These are phyloP conservation scores for Globisporangium iwayamae DNA, from an alignment of 352 stramenopile genomes.

Conservation along the genomic window DNA sequence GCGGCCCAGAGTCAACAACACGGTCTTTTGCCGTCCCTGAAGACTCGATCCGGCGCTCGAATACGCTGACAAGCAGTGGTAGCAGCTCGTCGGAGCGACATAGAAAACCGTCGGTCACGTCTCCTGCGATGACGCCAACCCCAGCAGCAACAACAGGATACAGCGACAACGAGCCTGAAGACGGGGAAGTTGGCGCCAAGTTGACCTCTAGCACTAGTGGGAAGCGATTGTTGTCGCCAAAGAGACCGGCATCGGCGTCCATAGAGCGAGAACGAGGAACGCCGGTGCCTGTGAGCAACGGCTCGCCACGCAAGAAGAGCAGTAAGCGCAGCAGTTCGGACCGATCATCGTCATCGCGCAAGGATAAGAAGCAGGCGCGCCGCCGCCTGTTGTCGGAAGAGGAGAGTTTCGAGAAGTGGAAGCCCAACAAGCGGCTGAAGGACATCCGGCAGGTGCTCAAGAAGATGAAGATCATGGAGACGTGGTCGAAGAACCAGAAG, in stretches of 20 bases:
- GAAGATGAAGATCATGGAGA: conserved; percentile 84
- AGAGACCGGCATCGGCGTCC: conserved; percentile 4
- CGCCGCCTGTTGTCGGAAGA: conserved; percentile 38
- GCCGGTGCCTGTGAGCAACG: not conserved
- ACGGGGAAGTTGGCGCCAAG: conserved; percentile 37
- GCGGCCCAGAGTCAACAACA: conserved; percentile 3
- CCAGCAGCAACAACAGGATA: conserved; percentile 14
- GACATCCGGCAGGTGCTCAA: conserved; percentile 80
- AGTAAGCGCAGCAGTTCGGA: conserved; percentile 11
- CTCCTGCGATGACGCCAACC: conserved; percentile 17
- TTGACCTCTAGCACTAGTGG: conserved; percentile 4
- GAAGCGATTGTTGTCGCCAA: conserved; percentile 7
- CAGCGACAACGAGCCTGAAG: conserved; percentile 41
- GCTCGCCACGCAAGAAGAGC: conserved; percentile 33
- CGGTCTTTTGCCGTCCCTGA: conserved; percentile 16
- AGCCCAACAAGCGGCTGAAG: conserved; percentile 67
- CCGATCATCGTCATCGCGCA: conserved; percentile 4
- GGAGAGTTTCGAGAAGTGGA: conserved; percentile 74
- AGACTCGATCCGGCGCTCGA: conserved; percentile 39
- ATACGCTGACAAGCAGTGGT: conserved; percentile 19
- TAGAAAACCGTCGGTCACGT: conserved; percentile 34
- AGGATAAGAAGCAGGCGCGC: conserved; percentile 15
- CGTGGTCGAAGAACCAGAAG: conserved; percentile 79
- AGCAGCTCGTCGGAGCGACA: conserved; percentile 24
- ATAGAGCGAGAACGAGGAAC: conserved; percentile 19